Conservation (phyloP, 2,329 filamentous ascomycete species). For the Lasiodiplodia citricola region DNA sequence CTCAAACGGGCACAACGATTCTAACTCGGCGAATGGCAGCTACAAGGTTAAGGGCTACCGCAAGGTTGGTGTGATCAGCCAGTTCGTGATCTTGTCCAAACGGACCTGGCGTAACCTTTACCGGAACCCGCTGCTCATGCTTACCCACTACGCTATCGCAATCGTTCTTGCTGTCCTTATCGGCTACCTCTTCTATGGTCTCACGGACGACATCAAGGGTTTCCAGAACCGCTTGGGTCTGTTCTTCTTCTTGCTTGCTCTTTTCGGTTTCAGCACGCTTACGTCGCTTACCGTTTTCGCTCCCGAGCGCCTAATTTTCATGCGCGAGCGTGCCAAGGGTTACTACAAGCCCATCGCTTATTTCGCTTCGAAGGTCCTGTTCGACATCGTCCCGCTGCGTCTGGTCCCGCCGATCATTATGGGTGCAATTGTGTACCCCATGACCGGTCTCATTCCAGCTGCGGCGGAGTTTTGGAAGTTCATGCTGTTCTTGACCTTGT, state of each 20-base stretch:
- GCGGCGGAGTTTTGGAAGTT: conserved; percentile 88
- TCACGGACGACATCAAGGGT: conserved; percentile 93
- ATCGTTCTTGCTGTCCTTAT: conserved; percentile 93
- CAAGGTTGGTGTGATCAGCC: conserved; percentile 76
- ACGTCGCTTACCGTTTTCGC: conserved; percentile 95
- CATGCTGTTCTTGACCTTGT: conserved; percentile 87
- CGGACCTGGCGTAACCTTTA: conserved; percentile 98
- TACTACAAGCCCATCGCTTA: conserved; percentile 96
- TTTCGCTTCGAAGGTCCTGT: conserved; percentile 95
- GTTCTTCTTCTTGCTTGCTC: conserved; percentile 94
- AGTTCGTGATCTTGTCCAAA: conserved; percentile 87
- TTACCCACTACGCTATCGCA: conserved; percentile 96
- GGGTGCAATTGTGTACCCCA: conserved; percentile 94
- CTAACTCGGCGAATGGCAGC: conserved; percentile 56
- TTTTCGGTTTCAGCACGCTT: conserved; percentile 96
- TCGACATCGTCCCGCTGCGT: conserved; percentile 93
- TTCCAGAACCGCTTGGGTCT: conserved; percentile 97
- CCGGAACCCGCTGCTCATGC: conserved; percentile 96
- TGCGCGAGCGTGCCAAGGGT: conserved; percentile 91
- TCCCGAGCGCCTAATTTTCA: conserved; percentile 85
- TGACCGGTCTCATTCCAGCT: conserved; percentile 89
- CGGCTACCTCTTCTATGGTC: conserved; percentile 92
- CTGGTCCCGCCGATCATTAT: conserved; percentile 94
- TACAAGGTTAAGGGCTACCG: conserved; percentile 78
- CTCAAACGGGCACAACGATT: conserved; percentile 71